phyloP scores from a whole-genome alignment of 306 rosid genomes.

The Castanospermum australe region DNA sequence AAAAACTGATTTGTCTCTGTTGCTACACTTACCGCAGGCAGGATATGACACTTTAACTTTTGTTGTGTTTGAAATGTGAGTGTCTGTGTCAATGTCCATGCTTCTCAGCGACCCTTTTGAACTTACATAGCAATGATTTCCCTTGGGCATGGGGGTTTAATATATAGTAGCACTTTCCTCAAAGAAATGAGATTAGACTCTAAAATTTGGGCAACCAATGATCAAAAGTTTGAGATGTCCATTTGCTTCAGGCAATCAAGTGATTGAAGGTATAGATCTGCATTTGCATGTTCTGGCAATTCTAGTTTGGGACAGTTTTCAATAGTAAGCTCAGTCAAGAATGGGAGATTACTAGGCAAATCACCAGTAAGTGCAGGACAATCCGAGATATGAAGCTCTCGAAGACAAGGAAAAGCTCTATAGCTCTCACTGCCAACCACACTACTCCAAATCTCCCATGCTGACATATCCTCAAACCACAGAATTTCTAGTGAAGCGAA shows the following conservation, averaged over 20 bases:
- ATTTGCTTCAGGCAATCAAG: neutral
- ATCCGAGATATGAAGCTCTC: neutral
- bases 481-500: conserved; percentile 24
- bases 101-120: too few relatives aligned
- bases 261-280: neutral
- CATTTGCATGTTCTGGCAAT: neutral
- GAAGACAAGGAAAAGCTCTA: conserved; percentile 11
- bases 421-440: neutral
- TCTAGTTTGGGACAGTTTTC: neutral
- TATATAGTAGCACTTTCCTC: too few relatives aligned
- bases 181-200: neutral
- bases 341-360: neutral
- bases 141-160: too few relatives aligned
- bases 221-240: too few relatives aligned
- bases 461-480: conserved; percentile 4
- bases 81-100: too few relatives aligned
- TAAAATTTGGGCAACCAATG: neutral
- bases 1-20: too few relatives aligned
- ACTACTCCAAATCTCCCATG: conserved; percentile 28
- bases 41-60: too few relatives aligned
- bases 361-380: neutral
- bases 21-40: too few relatives aligned
- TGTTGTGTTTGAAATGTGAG: too few relatives aligned
- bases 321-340: neutral
- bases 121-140: too few relatives aligned